Evolutionary conservation across 768 basidiomycete genomes (phyloP), one percentile per base, ranked within the genome.

Genomic region (Suillus cothurnatus): DNA sequence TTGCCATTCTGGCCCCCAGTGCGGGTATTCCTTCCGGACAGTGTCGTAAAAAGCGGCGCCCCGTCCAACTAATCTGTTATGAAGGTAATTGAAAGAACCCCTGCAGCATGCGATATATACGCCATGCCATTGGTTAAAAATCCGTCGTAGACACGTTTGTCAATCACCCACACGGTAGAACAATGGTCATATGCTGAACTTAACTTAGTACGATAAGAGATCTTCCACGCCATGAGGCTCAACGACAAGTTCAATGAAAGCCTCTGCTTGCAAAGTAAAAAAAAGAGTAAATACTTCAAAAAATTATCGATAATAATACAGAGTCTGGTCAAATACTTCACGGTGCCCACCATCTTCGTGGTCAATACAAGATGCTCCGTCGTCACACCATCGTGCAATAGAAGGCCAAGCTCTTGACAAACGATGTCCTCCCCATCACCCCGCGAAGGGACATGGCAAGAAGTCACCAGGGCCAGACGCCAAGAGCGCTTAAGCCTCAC

Each of bases 391-490:
- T 23, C 4, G 23, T 23, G 39, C 7, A 1, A 41, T 31, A 41
- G 38, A 39, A 28, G 3, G 38, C 11, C 19, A 23, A 59, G 19
- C 58, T 28, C 38, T 19, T 26, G 26, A 41, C 31, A 21, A 28
- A 21, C n/a, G 15, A 17, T 6, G 2, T 23, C 9, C 56, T 17
- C 17, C 26, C 56, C 6, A 63, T 32, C 36, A 38, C 62, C 62
- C 39, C 62, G n/a, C 62, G 62, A 38, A 61, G 62, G 62, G 57
- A 63, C 28, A 38, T 41, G 56, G 38, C 39, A 59, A 12, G 6
- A 23, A 19, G 38, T 21, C 17, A 6, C 26, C 19, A 6, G 26
- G 19, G 19, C 26, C 26, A n/a, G 11, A 38, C 56, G 23, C 49
- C 36, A 14, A 57, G 45, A n/a, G 31, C 21, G 17, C 6, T 9